Base-by-base conservation (phyloP, 2,329 filamentous ascomycete genomes). In the Penicillium sp. region DNA sequence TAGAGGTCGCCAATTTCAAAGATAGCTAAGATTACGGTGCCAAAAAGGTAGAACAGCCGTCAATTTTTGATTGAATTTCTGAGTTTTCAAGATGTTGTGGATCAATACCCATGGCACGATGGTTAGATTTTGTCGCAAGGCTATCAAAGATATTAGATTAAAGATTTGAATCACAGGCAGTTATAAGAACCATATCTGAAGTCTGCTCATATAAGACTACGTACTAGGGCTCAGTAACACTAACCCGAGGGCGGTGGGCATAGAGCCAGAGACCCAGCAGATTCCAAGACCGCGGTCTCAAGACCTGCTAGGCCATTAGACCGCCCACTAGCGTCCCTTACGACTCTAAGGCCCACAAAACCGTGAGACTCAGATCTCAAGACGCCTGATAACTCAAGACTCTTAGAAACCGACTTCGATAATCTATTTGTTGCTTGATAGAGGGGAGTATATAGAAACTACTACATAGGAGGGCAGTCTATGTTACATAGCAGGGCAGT, bases 271-370 rank as follows among this genome's bases (percentile, higher is more conserved):
- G 27, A 50, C 47, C 39, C 18, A 50, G 29, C 18, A 50, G 47
- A 50, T 50, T 36, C 47, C 18, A 50, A 43, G 47, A 42, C 47
- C 39, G 30, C 26, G 39, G 47, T 43, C 47, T 50, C 39, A 43
- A 42, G 38, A 50, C 47, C 47, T 35, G 14, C 38, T 30, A 43
- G 47, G 38, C 39, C 29, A 50, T 42, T 36, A 43, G 47, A 43
- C n/a, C n/a, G n/a, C n/a, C n/a, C n/a, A n/a, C n/a, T n/a, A n/a
- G n/a, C n/a, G n/a, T n/a, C n/a, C n/a, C n/a, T n/a, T n/a, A n/a
- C n/a, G n/a, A n/a, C n/a, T n/a, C n/a, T n/a, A n/a, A n/a, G n/a
- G n/a, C n/a, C n/a, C n/a, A n/a, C n/a, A n/a, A n/a, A n/a, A n/a
- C n/a, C n/a, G n/a, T n/a, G n/a, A n/a, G n/a, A n/a, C n/a, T n/a